Evolutionary conservation across 495 filamentous ascomycete species (phyloP).

Genomic region (Podospora didyma): DNA sequence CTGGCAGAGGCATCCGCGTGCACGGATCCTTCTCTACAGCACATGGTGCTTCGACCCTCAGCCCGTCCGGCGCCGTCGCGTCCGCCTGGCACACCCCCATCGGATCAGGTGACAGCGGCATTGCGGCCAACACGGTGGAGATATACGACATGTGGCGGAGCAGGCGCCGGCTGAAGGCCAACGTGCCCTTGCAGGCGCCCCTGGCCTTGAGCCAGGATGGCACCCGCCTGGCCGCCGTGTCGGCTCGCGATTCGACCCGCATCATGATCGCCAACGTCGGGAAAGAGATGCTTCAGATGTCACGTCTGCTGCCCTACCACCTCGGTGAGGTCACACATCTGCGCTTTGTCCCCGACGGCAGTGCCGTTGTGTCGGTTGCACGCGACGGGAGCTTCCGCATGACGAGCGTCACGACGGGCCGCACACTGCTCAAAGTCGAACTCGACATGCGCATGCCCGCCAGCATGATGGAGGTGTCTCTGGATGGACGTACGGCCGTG

Average conservation of each 20-base stretch:
- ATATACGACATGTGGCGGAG: conserved; percentile 7
- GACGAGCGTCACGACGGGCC: conserved; percentile 13
- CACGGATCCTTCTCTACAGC: conserved; percentile 4
- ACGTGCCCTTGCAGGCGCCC: conserved; percentile 14
- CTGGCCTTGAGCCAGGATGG: conserved; percentile 16
- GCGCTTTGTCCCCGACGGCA: conserved; percentile 13
- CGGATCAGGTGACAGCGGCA: background rate
- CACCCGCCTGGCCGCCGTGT: conserved; percentile 7
- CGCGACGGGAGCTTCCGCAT: conserved; percentile 24
- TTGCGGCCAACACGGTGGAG: conserved; percentile 5
- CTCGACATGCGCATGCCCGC: conserved; percentile 8
- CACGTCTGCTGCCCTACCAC: conserved; percentile 10
- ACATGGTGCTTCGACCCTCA: background rate
- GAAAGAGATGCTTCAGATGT: background rate
- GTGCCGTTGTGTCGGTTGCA: conserved; percentile 18
- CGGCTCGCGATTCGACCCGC: conserved; percentile 7
- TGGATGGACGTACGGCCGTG: conserved; percentile 18
- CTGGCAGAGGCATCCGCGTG: background rate
- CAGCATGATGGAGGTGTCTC: conserved; percentile 17
- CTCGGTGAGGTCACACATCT: conserved; percentile 20
- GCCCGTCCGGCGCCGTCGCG: background rate
- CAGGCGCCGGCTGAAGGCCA: conserved; percentile 5
- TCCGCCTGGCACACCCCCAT: too few relatives aligned
- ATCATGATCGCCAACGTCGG: conserved; percentile 6
- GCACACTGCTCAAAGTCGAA: conserved; percentile 23